Evolutionary conservation across 2,329 filamentous ascomycete species (phyloP).

Genomic region (Corniculantispora saksenae): DNA sequence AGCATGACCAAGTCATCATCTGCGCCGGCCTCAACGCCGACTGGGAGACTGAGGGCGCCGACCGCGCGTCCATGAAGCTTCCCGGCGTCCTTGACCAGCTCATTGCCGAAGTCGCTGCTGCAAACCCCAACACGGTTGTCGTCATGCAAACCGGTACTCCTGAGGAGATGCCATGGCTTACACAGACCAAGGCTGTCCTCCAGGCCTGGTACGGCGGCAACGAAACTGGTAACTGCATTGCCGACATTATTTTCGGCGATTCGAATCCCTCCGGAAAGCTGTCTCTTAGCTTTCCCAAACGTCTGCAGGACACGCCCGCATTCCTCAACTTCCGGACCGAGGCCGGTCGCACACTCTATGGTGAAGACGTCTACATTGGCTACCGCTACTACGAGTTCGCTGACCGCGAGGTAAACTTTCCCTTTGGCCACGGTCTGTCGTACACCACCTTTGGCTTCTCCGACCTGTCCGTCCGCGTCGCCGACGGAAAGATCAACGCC

Average conservation of each 20-base stretch:
- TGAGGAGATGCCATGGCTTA: slow-evolving; percentile 69
- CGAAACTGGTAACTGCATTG: slow-evolving; percentile 79
- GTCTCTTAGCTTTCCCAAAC: slow-evolving; percentile 69
- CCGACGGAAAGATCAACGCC: slow-evolving; percentile 49
- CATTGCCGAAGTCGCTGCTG: slow-evolving; percentile 64
- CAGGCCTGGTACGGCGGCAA: slow-evolving; percentile 90
- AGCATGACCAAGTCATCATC: slow-evolving; percentile 75
- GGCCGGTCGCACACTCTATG: slow-evolving; percentile 71
- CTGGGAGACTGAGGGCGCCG: slow-evolving; percentile 78
- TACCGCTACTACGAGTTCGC: slow-evolving; percentile 79
- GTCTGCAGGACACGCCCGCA: slow-evolving; percentile 69
- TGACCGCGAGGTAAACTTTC: slow-evolving; percentile 66
- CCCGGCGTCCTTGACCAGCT: slow-evolving; percentile 72
- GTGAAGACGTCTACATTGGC: slow-evolving; percentile 78
- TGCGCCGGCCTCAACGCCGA: slow-evolving; percentile 78
- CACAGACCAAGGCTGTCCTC: slow-evolving; percentile 58
- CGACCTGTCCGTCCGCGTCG: slow-evolving; percentile 48
- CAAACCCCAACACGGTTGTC: slow-evolving; percentile 69
- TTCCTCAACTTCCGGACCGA: slow-evolving; percentile 75
- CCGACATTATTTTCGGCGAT: slow-evolving; percentile 74
- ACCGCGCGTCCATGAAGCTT: slow-evolving; percentile 76
- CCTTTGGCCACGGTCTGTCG: slow-evolving; percentile 78
- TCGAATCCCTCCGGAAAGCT: slow-evolving; percentile 75
- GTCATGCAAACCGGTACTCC: slow-evolving; percentile 79
- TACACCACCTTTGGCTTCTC: slow-evolving; percentile 70